Evolutionary conservation across 179 eudicot genomes (phyloP), one percentile per base, ranked within the genome.

Genomic region (Silene coronaria): DNA sequence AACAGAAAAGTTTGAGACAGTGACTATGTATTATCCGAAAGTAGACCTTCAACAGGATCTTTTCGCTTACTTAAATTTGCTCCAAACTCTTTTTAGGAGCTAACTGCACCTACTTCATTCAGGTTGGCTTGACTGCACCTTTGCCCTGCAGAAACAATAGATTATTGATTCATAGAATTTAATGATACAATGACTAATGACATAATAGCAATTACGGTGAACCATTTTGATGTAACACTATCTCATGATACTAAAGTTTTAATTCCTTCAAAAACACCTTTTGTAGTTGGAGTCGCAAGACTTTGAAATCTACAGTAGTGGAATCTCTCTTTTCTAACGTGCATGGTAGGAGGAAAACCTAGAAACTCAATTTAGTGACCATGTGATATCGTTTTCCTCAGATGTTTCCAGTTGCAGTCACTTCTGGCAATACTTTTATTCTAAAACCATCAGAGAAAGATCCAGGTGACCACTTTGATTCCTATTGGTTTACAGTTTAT

Each of bases 361-460:
- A 9, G 13, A 22, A 70, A 0, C 59, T 48, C 36, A 55, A 8
- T 27, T 68, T 77, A 69, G 78, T 79, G 60, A 82, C 30, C 4
- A 69, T 55, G 14, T 75, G 36, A 72, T 75, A 23, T 30, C 45
- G 72, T 21, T 74, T 72, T 62, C 8, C 73, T 72, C 93, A 95
- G 99, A 92, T 90, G 99, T 90, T 95, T 81, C 97, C 99, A 1
- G 83, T 95, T 78, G 99, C 99, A 76, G 88, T 92, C 78, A 77
- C 97, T 21, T 87, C 91, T 77, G 99, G 97, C 51, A 95, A 95
- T 82, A 95, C 99, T 53, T 92, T 88, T 80, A 80, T 95, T 80
- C 79, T 95, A 62, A 95, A 92, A 85, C 97, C 99, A 79, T 95
- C 97, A 11, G 99, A 95, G 86, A 95, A 90, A 79, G 95, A 88